Conservation (phyloP, 2,329 filamentous ascomycete species). For the Trichocomaceae sp. region DNA sequence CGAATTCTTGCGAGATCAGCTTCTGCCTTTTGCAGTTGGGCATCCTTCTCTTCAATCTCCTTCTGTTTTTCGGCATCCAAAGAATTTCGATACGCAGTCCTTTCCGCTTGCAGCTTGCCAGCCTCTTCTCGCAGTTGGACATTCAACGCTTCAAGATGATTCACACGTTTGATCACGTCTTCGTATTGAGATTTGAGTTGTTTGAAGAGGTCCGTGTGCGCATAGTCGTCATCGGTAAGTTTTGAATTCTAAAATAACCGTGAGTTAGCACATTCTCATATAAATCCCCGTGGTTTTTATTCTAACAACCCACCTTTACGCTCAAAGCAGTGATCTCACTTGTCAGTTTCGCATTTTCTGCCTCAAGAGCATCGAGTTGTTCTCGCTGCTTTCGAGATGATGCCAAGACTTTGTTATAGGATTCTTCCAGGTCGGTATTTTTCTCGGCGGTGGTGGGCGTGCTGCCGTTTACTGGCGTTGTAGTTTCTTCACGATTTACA, state of each 20-base stretch:
- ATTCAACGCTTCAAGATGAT: slow-evolving; percentile 84
- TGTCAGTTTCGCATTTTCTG: slow-evolving; percentile 66
- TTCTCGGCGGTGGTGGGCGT: slow-evolving; percentile 47
- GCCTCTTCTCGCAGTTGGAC: slow-evolving; percentile 76
- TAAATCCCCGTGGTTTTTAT: background rate
- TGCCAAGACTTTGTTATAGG: slow-evolving; percentile 70
- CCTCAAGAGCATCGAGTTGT: slow-evolving; percentile 71
- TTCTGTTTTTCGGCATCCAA: slow-evolving; percentile 73
- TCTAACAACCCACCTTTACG: slow-evolving; percentile 40
- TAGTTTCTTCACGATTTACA: slow-evolving; percentile 47
- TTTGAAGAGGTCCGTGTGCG: slow-evolving; percentile 89
- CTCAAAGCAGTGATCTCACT: slow-evolving; percentile 74
- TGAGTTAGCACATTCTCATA: slow-evolving; percentile 15
- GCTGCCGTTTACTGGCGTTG: slow-evolving; percentile 50
- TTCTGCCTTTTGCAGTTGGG: slow-evolving; percentile 72
- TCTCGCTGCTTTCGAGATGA: slow-evolving; percentile 77
- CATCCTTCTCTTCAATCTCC: slow-evolving; percentile 69
- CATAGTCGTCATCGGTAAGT: slow-evolving; percentile 86
- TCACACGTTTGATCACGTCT: slow-evolving; percentile 84
- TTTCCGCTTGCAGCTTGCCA: slow-evolving; percentile 75
- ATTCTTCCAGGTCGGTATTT: slow-evolving; percentile 64
- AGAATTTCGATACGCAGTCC: slow-evolving; percentile 72
- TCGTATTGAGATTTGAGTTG: slow-evolving; percentile 83
- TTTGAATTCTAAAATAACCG: slow-evolving; percentile 55
- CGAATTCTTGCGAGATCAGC: slow-evolving; percentile 80